Evolutionary conservation across 768 basidiomycete species (phyloP).

Genomic region (Hydnomerulius pinastri): DNA sequence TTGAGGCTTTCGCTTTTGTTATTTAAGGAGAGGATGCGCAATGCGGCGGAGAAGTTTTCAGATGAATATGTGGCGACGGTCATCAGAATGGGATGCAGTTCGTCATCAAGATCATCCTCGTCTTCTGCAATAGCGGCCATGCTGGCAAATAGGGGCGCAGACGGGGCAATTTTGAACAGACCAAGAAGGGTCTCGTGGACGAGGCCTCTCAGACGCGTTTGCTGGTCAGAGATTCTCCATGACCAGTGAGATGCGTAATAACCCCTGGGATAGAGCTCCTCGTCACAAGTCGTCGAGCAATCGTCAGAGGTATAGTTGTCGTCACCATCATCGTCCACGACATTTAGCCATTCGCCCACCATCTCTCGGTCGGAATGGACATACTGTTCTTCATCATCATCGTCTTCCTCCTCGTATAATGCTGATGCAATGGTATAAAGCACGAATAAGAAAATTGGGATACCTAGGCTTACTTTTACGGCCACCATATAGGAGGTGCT

Average conservation of each 20-base stretch:
- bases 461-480: constrained; percentile 34
- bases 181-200: constrained; percentile 47
- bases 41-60: constrained; percentile 54
- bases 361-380: not conserved
- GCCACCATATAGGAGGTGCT: constrained; percentile 58
- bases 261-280: constrained; percentile 28
- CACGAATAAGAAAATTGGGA: not conserved
- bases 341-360: not conserved
- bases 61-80: constrained; percentile 49
- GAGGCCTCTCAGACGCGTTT: constrained; percentile 41
- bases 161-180: constrained; percentile 55
- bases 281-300: constrained; percentile 20
- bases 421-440: constrained; percentile 11
- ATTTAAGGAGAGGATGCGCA: constrained; percentile 50
- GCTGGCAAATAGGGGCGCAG: constrained; percentile 44
- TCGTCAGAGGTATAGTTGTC: constrained; percentile 26
- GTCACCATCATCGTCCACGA: constrained; percentile 36
- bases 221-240: constrained; percentile 39
- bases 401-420: constrained; percentile 15
- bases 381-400: constrained; percentile 27
- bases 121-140: constrained; percentile 43
- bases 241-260: constrained; percentile 58
- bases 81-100: constrained; percentile 36
- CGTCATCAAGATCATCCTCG: constrained; percentile 32
- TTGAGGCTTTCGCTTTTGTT: constrained; percentile 37